These are phyloP conservation scores for Senecio squalidus DNA, from an alignment of 140 eudicot species.

Conservation along the genomic window DNA sequence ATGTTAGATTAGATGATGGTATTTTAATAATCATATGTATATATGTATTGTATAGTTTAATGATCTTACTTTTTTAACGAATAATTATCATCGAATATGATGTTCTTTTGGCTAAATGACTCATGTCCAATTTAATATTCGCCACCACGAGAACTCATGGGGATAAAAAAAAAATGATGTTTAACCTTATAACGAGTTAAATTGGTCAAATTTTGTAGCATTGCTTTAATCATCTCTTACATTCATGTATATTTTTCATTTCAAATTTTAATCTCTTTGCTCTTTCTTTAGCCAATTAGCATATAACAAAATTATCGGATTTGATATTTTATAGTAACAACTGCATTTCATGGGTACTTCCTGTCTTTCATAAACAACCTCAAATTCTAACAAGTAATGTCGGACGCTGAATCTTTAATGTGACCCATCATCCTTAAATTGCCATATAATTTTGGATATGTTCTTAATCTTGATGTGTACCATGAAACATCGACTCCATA, in stretches of 20 bases:
- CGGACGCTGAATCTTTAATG: no score
- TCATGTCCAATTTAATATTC: no score
- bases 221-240: slow-evolving; percentile 1
- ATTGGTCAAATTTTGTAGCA: slow-evolving; percentile 1
- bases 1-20: no score
- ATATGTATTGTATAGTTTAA: no score
- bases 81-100: no score
- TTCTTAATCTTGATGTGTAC: neutral
- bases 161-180: neutral
- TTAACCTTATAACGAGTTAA: neutral
- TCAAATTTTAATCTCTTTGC: no score
- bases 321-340: neutral
- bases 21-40: no score
- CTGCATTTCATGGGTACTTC: neutral
- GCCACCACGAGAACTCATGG: no score
- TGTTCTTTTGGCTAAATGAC: no score
- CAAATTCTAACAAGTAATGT: no score
- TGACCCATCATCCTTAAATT: neutral
- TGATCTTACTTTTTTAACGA: no score
- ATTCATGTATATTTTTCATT: neutral
- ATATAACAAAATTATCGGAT: neutral
- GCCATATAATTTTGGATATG: neutral
- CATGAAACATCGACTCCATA: neutral
- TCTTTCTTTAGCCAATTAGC: no score
- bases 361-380: neutral